Percentiles rank a stretch among this genome's conserved stretches.
Conservation (phyloP, 352 stramenopile genomes). For the Globisporangium viniferum region DNA sequence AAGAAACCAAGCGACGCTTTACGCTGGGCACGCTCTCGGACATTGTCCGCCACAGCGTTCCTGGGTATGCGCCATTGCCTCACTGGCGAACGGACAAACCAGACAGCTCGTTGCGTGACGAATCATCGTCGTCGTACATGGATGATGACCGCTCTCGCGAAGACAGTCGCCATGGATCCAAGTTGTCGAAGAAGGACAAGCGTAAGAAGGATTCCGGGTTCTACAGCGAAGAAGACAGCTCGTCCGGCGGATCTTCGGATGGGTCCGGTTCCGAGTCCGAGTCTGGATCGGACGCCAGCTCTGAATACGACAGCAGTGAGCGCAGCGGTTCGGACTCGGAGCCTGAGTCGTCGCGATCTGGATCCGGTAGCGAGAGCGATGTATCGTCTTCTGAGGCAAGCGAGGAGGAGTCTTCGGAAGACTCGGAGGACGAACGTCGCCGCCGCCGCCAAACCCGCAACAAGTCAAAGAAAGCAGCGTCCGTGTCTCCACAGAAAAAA, state of each 20-base stretch:
- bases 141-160: conserved; percentile 23
- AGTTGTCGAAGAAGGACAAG: conserved; percentile 20
- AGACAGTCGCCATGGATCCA: conserved; percentile 17
- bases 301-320: conserved; percentile 37
- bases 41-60: conserved; percentile 81
- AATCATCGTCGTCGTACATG: conserved; percentile 43
- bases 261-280: conserved; percentile 36
- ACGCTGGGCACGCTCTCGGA: conserved; percentile 86
- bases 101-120: conserved; percentile 74
- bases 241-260: conserved; percentile 33
- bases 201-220: conserved; percentile 47
- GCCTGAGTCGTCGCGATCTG: conserved; percentile 31
- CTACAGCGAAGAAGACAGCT: conserved; percentile 65
- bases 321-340: conserved; percentile 21
- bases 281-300: conserved; percentile 31
- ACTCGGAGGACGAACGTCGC: conserved; percentile 36
- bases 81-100: conserved; percentile 70
- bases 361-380: conserved; percentile 29
- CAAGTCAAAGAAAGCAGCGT: conserved; percentile 12
- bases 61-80: conserved; percentile 75
- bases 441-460: conserved; percentile 22
- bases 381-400: conserved; percentile 19
- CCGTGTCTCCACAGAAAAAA: conserved; percentile 30
- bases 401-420: conserved; percentile 39
- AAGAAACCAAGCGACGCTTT: conserved; percentile 74